phyloP scores from a whole-genome alignment of 2,329 filamentous ascomycete genomes.

The Graphilbum fragrans region DNA sequence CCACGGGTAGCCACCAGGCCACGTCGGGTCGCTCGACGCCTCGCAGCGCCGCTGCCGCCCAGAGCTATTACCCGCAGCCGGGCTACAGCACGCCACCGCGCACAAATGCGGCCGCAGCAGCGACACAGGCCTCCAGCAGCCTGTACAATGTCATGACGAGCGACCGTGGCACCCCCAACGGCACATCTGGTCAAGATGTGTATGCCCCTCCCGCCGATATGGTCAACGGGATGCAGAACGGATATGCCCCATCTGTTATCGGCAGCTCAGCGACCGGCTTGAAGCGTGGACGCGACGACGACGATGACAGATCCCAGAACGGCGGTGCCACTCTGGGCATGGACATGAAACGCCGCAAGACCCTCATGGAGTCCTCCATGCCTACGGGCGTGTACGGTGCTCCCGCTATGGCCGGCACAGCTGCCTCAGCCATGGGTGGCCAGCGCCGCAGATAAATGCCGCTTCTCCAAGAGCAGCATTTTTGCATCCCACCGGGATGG shows the following conservation, averaged over 20 bases:
- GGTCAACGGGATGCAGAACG: slow-evolving; percentile 40
- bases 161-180: slow-evolving; percentile 55
- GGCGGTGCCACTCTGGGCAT: slow-evolving; percentile 12
- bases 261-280: slow-evolving; percentile 43
- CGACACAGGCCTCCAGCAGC: slow-evolving; percentile 55
- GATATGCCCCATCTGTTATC: slow-evolving; percentile 50
- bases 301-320: slow-evolving; percentile 25
- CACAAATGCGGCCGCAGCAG: slow-evolving; percentile 25
- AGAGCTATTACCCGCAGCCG: slow-evolving; percentile 59
- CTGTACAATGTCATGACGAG: slow-evolving; percentile 85
- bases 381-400: slow-evolving; percentile 19
- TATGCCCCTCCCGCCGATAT: slow-evolving; percentile 58
- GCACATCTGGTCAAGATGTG: slow-evolving; percentile 52
- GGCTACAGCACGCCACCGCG: slow-evolving; percentile 75
- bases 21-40: slow-evolving; percentile 77
- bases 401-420: slow-evolving; percentile 11
- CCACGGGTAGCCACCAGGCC: slow-evolving; percentile 67
- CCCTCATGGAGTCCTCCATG: slow-evolving; percentile 18
- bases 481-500: not conserved
- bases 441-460: slow-evolving; percentile 17
- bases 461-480: too few relatives aligned
- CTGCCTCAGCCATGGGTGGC: slow-evolving; percentile 15
- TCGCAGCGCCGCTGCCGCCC: slow-evolving; percentile 59
- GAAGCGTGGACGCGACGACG: slow-evolving; percentile 31
- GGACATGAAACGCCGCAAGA: slow-evolving; percentile 24